Conservation (phyloP, 2,329 filamentous ascomycete genomes). For the Tympanopsis confertula region DNA sequence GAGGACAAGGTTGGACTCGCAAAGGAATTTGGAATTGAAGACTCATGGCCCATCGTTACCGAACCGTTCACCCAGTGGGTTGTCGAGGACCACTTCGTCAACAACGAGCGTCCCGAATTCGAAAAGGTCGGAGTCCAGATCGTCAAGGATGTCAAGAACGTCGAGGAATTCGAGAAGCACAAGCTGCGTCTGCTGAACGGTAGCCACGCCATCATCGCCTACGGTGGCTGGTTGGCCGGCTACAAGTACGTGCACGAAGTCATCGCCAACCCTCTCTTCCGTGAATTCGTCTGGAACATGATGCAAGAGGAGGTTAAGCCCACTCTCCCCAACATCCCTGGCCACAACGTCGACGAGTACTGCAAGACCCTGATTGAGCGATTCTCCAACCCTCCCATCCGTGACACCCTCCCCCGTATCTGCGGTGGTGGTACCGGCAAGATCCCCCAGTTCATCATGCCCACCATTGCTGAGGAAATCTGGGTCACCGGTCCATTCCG, state of each 20-base stretch:
- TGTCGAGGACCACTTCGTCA: conserved; percentile 36
- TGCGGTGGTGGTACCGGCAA: conserved; percentile 39
- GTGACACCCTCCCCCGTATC: conserved; percentile 38
- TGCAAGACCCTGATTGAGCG: conserved; percentile 39
- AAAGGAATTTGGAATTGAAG: conserved; percentile 31
- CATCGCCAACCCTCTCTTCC: conserved; percentile 32
- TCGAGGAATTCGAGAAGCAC: conserved; percentile 43
- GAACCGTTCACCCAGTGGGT: conserved; percentile 46
- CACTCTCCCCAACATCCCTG: conserved; percentile 34
- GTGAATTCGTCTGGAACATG: conserved; percentile 37
- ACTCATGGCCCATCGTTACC: conserved; percentile 39
- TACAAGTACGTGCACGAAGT: conserved; percentile 43
- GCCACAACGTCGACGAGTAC: conserved; percentile 37
- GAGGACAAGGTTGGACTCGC: conserved; percentile 31
- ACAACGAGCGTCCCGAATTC: conserved; percentile 35
- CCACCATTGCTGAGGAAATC: conserved; percentile 32
- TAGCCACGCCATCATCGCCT: conserved; percentile 37
- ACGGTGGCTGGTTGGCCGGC: conserved; percentile 36
- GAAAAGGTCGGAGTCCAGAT: conserved; percentile 40
- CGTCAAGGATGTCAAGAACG: conserved; percentile 34
- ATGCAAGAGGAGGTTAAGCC: conserved; percentile 43
- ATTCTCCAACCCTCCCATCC: conserved; percentile 43
- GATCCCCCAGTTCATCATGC: conserved; percentile 39
- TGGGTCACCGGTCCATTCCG: conserved; percentile 30
- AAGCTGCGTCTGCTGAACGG: conserved; percentile 42